A percentile compares a stretch with the other conserved stretches of the same genome.
These are phyloP conservation scores for Rubus idaeus DNA, from an alignment of 306 rosid genomes.

Conservation along the genomic window DNA sequence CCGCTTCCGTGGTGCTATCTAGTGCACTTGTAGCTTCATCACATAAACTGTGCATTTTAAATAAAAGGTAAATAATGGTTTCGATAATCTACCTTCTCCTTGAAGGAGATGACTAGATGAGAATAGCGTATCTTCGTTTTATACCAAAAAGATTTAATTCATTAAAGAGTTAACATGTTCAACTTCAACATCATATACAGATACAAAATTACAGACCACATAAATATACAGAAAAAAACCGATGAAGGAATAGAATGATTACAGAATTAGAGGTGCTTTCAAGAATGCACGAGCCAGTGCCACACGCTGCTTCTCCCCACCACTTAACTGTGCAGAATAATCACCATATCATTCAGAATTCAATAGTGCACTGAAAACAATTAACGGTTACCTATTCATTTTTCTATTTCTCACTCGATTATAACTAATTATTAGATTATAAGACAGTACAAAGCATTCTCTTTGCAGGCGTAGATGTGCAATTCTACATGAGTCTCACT, in stretches of 20 bases:
- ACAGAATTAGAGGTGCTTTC: conserved; percentile 93
- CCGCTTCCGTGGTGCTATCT: conserved; percentile 98
- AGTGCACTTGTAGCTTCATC: conserved; percentile 99
- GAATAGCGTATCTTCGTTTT: neutral
- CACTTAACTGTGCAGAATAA: conserved; percentile 69
- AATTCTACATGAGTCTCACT: neutral
- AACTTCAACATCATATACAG: neutral
- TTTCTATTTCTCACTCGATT: neutral
- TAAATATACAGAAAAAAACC: conserved; percentile 12
- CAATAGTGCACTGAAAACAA: conserved; percentile 5
- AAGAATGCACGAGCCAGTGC: conserved; percentile 94
- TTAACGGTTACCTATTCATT: neutral
- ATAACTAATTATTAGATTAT: neutral
- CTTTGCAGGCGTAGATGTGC: neutral
- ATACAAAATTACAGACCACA: neutral
- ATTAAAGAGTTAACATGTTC: neutral
- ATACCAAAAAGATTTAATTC: neutral
- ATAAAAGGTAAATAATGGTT: neutral
- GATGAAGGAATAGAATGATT: conserved; percentile 30
- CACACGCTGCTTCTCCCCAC: conserved; percentile 99
- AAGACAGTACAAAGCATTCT: neutral
- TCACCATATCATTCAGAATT: conserved; percentile 20
- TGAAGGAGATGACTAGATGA: conserved; percentile 3
- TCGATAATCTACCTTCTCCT: neutral
- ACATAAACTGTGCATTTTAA: conserved; percentile 58